phyloP scores from a whole-genome alignment of 2,329 filamentous ascomycete species.

The Conoideocrella luteorostrata region DNA sequence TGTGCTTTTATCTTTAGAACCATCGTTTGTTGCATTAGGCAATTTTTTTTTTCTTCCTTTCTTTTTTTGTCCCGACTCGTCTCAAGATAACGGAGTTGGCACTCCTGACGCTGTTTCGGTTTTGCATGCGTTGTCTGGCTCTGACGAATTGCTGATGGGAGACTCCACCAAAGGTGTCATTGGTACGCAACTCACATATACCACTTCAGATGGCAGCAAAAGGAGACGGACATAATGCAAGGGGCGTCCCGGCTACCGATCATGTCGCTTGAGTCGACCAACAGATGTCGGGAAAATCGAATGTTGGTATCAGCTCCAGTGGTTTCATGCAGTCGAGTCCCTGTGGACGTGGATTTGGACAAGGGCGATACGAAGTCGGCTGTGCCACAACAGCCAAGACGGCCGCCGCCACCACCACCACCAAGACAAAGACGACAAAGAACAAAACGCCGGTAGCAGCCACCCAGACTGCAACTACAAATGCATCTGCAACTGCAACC shows the following conservation, averaged over 20 bases:
- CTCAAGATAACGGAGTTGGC: slow-evolving; percentile 1
- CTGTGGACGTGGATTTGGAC: background rate
- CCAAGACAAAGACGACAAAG: too few relatives aligned
- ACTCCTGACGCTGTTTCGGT: background rate
- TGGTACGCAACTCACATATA: background rate
- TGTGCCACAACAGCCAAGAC: too few relatives aligned
- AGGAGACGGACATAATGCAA: background rate
- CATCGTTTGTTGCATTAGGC: background rate
- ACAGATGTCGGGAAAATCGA: background rate
- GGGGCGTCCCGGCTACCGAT: background rate
- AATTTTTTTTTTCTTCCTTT: background rate
- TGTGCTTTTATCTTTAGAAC: background rate
- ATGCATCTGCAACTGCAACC: background rate
- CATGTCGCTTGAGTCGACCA: background rate
- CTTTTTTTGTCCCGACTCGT: background rate
- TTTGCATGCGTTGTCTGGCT: too few relatives aligned
- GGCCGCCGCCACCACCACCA: too few relatives aligned
- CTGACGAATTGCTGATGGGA: background rate
- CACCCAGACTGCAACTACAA: background rate
- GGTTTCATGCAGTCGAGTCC: background rate
- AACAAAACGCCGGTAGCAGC: background rate
- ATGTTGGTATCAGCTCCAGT: background rate
- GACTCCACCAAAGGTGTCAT: background rate
- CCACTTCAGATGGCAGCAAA: slow-evolving; percentile 1
- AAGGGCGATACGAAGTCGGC: too few relatives aligned